Conservation (phyloP, 495 filamentous ascomycete species). For the Darksidea phi region DNA sequence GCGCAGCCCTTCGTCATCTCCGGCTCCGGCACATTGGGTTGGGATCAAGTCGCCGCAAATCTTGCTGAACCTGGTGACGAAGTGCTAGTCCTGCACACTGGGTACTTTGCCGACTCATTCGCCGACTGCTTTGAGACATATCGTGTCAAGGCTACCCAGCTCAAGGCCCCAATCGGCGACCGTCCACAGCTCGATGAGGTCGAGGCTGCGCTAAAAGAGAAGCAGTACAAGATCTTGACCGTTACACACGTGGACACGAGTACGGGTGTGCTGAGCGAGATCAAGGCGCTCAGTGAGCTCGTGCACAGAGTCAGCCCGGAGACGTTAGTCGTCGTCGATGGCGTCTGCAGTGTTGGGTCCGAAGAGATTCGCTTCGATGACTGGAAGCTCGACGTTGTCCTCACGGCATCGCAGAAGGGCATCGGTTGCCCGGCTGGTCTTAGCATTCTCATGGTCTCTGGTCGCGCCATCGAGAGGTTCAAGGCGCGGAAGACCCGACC, state of each 20-base stretch:
- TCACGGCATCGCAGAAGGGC: conserved; percentile 94
- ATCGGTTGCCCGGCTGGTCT: conserved; percentile 93
- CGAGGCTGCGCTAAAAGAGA: conserved; percentile 80
- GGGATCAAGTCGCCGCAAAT: conserved; percentile 93
- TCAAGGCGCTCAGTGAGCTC: conserved; percentile 76
- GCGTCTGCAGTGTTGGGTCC: conserved; percentile 92
- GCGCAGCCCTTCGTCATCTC: conserved; percentile 91
- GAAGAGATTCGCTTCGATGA: conserved; percentile 95
- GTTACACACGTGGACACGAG: conserved; percentile 97
- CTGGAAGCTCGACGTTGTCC: conserved; percentile 88
- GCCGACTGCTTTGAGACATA: conserved; percentile 88
- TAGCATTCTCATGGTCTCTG: conserved; percentile 87
- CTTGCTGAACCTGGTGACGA: conserved; percentile 83
- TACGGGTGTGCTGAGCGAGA: conserved; percentile 88
- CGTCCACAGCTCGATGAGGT: conserved; percentile 84
- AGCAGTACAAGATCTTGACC: conserved; percentile 86
- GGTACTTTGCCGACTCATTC: conserved; percentile 97
- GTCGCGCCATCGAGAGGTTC: conserved; percentile 80
- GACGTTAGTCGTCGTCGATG: conserved; percentile 88
- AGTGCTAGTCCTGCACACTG: conserved; percentile 87
- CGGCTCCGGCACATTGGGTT: conserved; percentile 92
- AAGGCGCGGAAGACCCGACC: conserved; percentile 76
- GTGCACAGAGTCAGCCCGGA: conserved; percentile 84
- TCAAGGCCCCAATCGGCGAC: conserved; percentile 84
- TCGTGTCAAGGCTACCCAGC: conserved; percentile 80